Evolutionary conservation across 176 grass and related monocot genomes (phyloP).

Genomic region (Aegilops tauschii): DNA sequence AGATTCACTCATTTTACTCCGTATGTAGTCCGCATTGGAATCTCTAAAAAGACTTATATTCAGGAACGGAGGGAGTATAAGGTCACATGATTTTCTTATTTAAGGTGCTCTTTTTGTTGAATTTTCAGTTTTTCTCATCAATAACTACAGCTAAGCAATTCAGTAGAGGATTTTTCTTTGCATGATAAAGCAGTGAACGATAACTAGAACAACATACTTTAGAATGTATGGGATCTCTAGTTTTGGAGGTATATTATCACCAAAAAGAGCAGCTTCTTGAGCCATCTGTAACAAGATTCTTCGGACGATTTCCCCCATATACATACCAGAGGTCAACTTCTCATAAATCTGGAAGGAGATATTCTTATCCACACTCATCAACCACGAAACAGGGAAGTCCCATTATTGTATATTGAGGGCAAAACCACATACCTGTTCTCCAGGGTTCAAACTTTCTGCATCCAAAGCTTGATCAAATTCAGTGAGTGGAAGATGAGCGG

Average conservation of each 20-base stretch:
- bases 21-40: too few species aligned
- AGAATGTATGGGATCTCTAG: conserved; percentile 53
- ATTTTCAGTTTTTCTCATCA: neutral
- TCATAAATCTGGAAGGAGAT: conserved; percentile 41
- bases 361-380: neutral
- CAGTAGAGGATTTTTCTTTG: neutral
- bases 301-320: conserved; percentile 56
- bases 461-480: conserved; percentile 58
- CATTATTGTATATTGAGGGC: neutral
- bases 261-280: conserved; percentile 54
- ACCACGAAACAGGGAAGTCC: neutral
- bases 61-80: neutral
- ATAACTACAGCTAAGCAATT: neutral
- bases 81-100: neutral
- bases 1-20: too few species aligned
- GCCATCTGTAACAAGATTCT: conserved; percentile 52
- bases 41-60: too few species aligned
- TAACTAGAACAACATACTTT: conserved; percentile 23
- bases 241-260: conserved; percentile 50
- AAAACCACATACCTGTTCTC: conserved; percentile 41
- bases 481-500: conserved; percentile 52
- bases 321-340: conserved; percentile 76
- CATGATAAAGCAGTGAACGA: neutral
- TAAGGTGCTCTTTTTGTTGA: neutral
- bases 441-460: conserved; percentile 60